phyloP scores from a whole-genome alignment of 305 asterid genomes.

The Fraxinus greggii region DNA sequence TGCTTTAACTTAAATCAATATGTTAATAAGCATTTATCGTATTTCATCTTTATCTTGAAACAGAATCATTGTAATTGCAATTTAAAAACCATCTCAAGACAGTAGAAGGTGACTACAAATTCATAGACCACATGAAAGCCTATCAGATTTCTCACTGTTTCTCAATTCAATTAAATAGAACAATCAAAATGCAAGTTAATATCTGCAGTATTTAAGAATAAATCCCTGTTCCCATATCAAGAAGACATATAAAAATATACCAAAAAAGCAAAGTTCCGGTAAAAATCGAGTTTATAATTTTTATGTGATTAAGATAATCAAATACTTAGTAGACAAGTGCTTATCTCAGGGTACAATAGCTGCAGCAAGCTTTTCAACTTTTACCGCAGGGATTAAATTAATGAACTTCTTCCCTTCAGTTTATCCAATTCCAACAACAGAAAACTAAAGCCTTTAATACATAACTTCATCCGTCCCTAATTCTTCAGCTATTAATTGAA shows the following conservation, averaged over 20 bases:
- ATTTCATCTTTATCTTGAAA: not conserved
- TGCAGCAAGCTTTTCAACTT: not conserved
- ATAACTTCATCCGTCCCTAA: not conserved
- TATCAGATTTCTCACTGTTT: not conserved
- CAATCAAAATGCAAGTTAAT: not conserved
- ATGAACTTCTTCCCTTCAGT: not conserved
- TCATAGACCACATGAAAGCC: not conserved
- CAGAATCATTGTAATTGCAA: not conserved
- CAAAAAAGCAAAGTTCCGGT: not conserved
- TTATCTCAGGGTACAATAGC: not conserved
- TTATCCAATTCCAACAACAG: not conserved
- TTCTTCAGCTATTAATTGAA: not conserved
- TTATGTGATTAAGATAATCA: not conserved
- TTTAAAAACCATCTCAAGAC: not conserved
- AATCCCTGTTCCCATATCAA: not conserved
- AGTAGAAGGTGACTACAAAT: not conserved
- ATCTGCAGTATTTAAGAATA: not conserved
- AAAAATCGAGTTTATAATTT: not conserved
- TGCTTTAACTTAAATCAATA: not conserved
- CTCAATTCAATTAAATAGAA: not conserved
- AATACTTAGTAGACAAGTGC: not conserved
- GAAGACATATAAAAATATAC: not conserved
- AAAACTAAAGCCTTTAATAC: constrained; percentile 1
- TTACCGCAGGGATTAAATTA: not conserved
- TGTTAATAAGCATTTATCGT: not conserved